A percentile compares a stretch with the other conserved stretches of the same genome.
phyloP scores from a whole-genome alignment of 768 basidiomycete species.

The Kondoa subrosea region DNA sequence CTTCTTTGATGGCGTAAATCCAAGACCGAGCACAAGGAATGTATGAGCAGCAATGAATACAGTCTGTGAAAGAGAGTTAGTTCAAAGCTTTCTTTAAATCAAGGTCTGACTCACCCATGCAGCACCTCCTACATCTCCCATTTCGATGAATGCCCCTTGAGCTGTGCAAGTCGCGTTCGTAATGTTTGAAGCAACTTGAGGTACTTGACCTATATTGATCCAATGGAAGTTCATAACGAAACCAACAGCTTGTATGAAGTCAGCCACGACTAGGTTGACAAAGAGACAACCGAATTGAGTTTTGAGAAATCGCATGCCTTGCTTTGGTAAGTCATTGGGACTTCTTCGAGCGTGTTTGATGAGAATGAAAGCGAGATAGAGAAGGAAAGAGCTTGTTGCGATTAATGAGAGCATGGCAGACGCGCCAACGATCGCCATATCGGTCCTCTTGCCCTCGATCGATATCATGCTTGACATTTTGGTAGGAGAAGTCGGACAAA shows the following conservation, averaged over 20 bases:
- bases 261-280: constrained; percentile 11
- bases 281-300: constrained; percentile 11
- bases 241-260: constrained; percentile 16
- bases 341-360: not conserved
- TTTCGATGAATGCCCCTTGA: constrained; percentile 15
- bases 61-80: constrained; percentile 9
- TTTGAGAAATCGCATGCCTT: not conserved
- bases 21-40: constrained; percentile 8
- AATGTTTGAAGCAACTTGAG: not conserved
- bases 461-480: not conserved
- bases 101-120: not conserved
- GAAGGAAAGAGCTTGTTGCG: not conserved
- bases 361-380: not conserved
- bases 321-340: not conserved
- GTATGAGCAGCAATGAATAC: constrained; percentile 16
- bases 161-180: not conserved
- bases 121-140: constrained; percentile 14
- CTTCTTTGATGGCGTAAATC: not conserved
- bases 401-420: not conserved
- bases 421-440: not conserved
- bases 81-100: not conserved
- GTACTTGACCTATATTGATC: constrained; percentile 5
- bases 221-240: constrained; percentile 14
- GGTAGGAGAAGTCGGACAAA: not conserved
- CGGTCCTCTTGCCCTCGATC: not conserved